Evolutionary conservation across 768 basidiomycete genomes (phyloP).

Genomic region (Trametes meyenii): DNA sequence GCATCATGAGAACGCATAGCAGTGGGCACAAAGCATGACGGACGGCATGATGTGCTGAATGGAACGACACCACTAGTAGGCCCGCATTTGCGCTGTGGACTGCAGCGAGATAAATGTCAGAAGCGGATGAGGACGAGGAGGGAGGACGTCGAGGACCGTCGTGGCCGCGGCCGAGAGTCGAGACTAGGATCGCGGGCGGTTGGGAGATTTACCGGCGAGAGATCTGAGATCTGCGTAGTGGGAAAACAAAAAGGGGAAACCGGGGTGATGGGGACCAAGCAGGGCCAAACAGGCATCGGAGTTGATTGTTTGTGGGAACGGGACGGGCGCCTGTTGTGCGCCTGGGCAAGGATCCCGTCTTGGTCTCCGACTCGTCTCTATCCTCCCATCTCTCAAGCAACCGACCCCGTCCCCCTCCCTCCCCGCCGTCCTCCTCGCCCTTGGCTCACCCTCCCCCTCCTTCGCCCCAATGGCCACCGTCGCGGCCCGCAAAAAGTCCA

Average conservation of each 20-base stretch:
- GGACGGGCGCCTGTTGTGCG: slow-evolving; percentile 18
- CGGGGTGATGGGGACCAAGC: slow-evolving; percentile 21
- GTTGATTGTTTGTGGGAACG: slow-evolving; percentile 24
- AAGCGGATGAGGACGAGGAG: no score
- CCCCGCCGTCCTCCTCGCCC: slow-evolving; percentile 14
- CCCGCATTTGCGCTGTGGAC: neutral
- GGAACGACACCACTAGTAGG: neutral
- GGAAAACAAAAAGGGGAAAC: slow-evolving; percentile 15
- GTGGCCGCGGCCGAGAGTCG: no score
- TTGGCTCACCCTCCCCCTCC: slow-evolving; percentile 5
- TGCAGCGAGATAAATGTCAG: no score
- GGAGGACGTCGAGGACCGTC: neutral
- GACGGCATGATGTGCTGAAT: neutral
- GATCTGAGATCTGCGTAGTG: slow-evolving; percentile 16
- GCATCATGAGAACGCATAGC: neutral
- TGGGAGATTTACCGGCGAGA: slow-evolving; percentile 5
- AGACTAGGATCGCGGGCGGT: neutral
- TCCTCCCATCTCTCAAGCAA: slow-evolving; percentile 24
- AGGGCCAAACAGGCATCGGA: slow-evolving; percentile 20
- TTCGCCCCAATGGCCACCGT: slow-evolving; percentile 46
- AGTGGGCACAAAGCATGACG: neutral
- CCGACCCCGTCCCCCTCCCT: slow-evolving; percentile 13
- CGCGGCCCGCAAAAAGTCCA: slow-evolving; percentile 53
- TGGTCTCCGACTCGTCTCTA: slow-evolving; percentile 19
- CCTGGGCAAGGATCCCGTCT: slow-evolving; percentile 16